Evolutionary conservation across 108 stramenopile species (phyloP).

Genomic region (Discostella stelligeroides): DNA sequence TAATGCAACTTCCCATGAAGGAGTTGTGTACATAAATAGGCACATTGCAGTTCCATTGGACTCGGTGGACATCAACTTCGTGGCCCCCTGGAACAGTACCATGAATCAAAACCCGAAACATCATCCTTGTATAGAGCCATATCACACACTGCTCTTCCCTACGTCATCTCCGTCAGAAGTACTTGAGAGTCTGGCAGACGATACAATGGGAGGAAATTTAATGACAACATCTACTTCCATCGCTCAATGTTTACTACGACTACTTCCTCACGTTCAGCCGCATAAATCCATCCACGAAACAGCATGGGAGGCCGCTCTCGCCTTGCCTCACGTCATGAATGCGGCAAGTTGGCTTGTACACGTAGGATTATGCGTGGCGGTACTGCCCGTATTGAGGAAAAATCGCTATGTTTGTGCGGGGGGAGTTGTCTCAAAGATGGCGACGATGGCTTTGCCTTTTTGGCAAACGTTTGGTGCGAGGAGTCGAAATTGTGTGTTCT

Average conservation of each 20-base stretch:
- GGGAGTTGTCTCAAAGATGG: slow-evolving; percentile 55
- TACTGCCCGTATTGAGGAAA: slow-evolving; percentile 53
- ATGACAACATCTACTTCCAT: slow-evolving; percentile 38
- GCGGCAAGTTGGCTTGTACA: slow-evolving; percentile 63
- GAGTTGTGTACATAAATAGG: slow-evolving; percentile 76
- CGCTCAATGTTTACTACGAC: slow-evolving; percentile 43
- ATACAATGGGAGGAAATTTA: not conserved
- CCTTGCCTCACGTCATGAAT: slow-evolving; percentile 61
- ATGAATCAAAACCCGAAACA: not conserved
- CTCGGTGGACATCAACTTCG: slow-evolving; percentile 26
- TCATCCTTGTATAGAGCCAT: slow-evolving; percentile 52
- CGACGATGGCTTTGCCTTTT: slow-evolving; percentile 59
- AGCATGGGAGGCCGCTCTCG: slow-evolving; percentile 68
- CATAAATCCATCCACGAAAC: slow-evolving; percentile 69
- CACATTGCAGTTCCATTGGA: slow-evolving; percentile 84
- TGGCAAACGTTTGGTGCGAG: slow-evolving; percentile 61
- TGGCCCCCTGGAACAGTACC: not conserved
- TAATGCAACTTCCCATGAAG: slow-evolving; percentile 51
- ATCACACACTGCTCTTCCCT: slow-evolving; percentile 83
- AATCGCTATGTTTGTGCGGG: slow-evolving; percentile 55
- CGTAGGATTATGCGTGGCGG: slow-evolving; percentile 59
- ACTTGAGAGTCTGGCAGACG: slow-evolving; percentile 47
- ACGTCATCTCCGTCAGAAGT: slow-evolving; percentile 71
- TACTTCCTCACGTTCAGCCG: slow-evolving; percentile 64
- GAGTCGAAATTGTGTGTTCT: slow-evolving; percentile 30